Conservation (phyloP, 805 yeast species). For the Candida silvatica region DNA sequence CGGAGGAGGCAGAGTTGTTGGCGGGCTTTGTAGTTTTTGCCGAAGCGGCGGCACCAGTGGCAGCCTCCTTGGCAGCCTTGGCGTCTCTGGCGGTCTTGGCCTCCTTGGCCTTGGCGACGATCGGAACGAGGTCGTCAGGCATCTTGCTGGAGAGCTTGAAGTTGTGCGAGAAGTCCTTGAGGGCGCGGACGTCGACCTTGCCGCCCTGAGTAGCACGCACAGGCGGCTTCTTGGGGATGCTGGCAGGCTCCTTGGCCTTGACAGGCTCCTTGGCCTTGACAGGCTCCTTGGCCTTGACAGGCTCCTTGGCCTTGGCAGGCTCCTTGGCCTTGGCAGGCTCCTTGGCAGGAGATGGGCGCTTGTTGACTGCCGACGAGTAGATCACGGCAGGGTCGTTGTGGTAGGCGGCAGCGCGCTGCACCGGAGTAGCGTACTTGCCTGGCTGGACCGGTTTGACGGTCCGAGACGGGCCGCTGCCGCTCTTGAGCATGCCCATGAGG, state of each 20-base stretch:
- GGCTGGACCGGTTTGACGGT: constrained; percentile 17
- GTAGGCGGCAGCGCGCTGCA: constrained; percentile 41
- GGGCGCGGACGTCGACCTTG: constrained; percentile 55
- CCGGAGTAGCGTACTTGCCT: constrained; percentile 47
- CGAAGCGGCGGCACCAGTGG: not conserved
- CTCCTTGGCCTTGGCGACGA: constrained; percentile 47
- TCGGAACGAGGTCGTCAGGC: constrained; percentile 63
- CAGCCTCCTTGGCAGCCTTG: constrained; percentile 4
- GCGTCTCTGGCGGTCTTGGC: not conserved
- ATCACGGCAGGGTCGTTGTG: constrained; percentile 63
- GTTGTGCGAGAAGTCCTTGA: constrained; percentile 72
- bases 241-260: constrained; percentile 3
- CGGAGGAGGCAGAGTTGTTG: not conserved
- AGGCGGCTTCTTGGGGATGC: constrained; percentile 6
- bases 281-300: constrained; percentile 1
- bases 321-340: not conserved
- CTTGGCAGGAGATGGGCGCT: constrained; percentile 1
- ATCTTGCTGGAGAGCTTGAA: constrained; percentile 47
- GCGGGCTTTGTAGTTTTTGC: not conserved
- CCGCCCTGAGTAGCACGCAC: constrained; percentile 4
- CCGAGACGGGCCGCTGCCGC: not conserved
- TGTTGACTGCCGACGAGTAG: constrained; percentile 35
- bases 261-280: not conserved
- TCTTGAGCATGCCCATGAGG: constrained; percentile 3
- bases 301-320: not conserved